phyloP scores from a whole-genome alignment of 495 filamentous ascomycete genomes.

The Platismatia glauca region DNA sequence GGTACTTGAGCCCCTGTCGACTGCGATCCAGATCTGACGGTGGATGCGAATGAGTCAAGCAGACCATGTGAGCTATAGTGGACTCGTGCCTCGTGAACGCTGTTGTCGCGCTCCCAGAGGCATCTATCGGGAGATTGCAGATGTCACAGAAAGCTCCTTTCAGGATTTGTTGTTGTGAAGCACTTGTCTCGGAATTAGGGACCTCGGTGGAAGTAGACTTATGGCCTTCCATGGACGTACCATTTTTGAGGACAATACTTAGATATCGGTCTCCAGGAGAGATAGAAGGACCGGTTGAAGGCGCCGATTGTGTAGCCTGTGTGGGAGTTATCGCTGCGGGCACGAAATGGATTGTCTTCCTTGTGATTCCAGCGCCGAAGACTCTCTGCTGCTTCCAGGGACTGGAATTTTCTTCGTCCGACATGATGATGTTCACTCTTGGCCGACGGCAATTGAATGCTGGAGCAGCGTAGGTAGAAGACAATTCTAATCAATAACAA shows the following conservation, averaged over 20 bases:
- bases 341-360: constrained; percentile 74
- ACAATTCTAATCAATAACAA: too few species aligned
- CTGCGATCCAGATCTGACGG: constrained; percentile 77
- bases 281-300: constrained; percentile 23
- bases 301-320: constrained; percentile 19
- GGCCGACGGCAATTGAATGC: neutral
- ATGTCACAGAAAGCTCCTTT: constrained; percentile 39
- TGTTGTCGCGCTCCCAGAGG: neutral
- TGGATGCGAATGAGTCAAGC: constrained; percentile 69
- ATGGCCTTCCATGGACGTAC: constrained; percentile 4
- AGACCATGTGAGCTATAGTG: constrained; percentile 74
- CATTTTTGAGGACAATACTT: constrained; percentile 54
- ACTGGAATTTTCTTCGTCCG: constrained; percentile 52
- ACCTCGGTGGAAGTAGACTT: constrained; percentile 9
- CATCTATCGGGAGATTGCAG: constrained; percentile 47
- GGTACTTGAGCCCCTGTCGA: constrained; percentile 63
- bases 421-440: neutral
- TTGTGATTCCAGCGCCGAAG: constrained; percentile 72
- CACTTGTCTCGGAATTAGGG: constrained; percentile 5
- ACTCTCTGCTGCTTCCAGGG: constrained; percentile 63
- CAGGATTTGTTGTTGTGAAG: constrained; percentile 14
- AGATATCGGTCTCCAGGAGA: constrained; percentile 59
- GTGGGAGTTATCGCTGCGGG: constrained; percentile 32
- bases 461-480: neutral
- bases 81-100: constrained; percentile 49